Percentiles rank a stretch among this genome's conserved stretches.
Conservation (phyloP, 2,329 filamentous ascomycete genomes). For the Ambrosiella beaveri region DNA sequence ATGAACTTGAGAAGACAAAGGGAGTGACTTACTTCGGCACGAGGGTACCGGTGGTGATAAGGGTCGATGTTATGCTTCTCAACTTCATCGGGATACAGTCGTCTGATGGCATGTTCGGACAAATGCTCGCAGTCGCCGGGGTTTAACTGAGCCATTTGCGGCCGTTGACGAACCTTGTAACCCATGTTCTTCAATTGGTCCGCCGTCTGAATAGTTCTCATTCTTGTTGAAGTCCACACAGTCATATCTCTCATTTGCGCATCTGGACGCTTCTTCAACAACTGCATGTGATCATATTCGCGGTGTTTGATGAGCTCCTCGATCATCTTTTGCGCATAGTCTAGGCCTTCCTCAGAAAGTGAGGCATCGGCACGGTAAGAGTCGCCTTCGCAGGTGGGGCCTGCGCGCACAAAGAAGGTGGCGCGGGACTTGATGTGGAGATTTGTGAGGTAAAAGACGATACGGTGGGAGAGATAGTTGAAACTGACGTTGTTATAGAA, state of each 20-base stretch:
- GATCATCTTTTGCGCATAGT: constrained; percentile 73
- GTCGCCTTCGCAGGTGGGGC: constrained; percentile 72
- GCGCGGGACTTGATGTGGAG: constrained; percentile 89
- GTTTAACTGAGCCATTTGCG: constrained; percentile 94
- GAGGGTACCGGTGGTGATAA: constrained; percentile 90
- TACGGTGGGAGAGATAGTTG: constrained; percentile 88
- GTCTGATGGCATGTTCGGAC: constrained; percentile 63
- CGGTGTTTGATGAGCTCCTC: constrained; percentile 69
- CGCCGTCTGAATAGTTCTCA: constrained; percentile 79
- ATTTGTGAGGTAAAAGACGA: constrained; percentile 96
- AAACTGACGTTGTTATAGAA: constrained; percentile 96
- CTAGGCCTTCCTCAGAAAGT: constrained; percentile 60
- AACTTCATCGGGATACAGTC: constrained; percentile 77
- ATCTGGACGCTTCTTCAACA: constrained; percentile 49
- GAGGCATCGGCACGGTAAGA: constrained; percentile 83
- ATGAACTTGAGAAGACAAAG: background rate
- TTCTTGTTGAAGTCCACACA: constrained; percentile 87
- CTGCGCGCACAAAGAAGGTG: constrained; percentile 83
- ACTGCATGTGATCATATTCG: constrained; percentile 56
- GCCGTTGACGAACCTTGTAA: constrained; percentile 76
- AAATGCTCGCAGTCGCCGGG: constrained; percentile 92
- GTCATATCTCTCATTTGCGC: constrained; percentile 62
- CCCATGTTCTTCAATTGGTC: constrained; percentile 62
- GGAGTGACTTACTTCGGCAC: constrained; percentile 54
- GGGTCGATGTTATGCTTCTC: constrained; percentile 85